Evolutionary conservation across 2,329 filamentous ascomycete species (phyloP).

Genomic region (Tolypocladium nubicola): DNA sequence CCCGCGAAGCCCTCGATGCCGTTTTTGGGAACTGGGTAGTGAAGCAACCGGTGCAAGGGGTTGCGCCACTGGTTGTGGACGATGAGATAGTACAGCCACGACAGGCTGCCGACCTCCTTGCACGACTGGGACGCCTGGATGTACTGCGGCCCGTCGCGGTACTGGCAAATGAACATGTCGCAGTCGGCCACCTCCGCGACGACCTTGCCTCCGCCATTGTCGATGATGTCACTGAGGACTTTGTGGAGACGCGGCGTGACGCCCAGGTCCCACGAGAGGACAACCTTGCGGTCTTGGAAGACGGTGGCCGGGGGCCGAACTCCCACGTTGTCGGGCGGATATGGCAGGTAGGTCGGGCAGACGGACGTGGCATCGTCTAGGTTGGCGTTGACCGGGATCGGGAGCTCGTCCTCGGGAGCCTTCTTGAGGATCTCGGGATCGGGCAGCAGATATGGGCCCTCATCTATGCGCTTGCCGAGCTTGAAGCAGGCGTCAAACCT

Average conservation of each 20-base stretch:
- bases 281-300: conserved; percentile 67
- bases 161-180: conserved; percentile 80
- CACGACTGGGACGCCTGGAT: conserved; percentile 61
- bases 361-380: conserved; percentile 56
- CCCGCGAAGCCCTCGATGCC: conserved; percentile 72
- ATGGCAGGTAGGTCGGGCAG: conserved; percentile 30
- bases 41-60: conserved; percentile 69
- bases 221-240: conserved; percentile 62
- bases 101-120: conserved; percentile 82
- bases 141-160: conserved; percentile 73
- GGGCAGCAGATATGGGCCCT: conserved; percentile 75
- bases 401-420: conserved; percentile 43
- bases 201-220: conserved; percentile 58
- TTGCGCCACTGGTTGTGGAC: conserved; percentile 83
- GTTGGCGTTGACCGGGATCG: conserved; percentile 45
- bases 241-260: conserved; percentile 56
- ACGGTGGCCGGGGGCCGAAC: conserved; percentile 51
- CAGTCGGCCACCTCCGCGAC: conserved; percentile 56
- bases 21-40: conserved; percentile 73
- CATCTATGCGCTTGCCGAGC: conserved; percentile 82
- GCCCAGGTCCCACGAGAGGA: conserved; percentile 64
- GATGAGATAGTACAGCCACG: conserved; percentile 91
- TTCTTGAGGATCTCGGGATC: conserved; percentile 71
- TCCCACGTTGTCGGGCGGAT: conserved; percentile 30
- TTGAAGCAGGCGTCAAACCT: conserved; percentile 97